Evolutionary conservation across 192 early-diverging fungal species (phyloP), one percentile per base, ranked within the genome.

Genomic region (Podila verticillata): DNA sequence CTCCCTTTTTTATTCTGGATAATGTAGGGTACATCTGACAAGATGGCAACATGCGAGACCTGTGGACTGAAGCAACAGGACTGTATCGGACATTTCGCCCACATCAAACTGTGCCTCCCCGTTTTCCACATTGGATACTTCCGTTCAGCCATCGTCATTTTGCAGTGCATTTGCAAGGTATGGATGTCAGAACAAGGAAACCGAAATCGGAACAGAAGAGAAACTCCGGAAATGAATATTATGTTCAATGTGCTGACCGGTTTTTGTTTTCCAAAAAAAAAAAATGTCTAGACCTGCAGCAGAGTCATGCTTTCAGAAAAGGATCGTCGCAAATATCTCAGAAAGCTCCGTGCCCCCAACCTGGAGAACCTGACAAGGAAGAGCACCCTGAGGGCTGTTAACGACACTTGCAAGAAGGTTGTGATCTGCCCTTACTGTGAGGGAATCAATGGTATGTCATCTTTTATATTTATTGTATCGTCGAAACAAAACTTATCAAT

Each of bases 61-160:
- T 99, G 98, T 74, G 92, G 92, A 24, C 88, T 93, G 75, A 87
- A 87, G 65, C 86, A 95, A 74, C 85, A 93, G 74, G 94, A 97
- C 58, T 99, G 98, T 83, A 91, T 96, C 26, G 98, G 98, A 35
- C 98, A 99, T 87, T 99, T 92, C 87, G 98, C 97, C 20, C 93
- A 95, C 70, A 88, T 99, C 34, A 92, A 95, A 58, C 88, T 99
- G 10, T 93, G 92, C 48, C 84, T 99, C 57, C 98, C 98, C 7
- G 95, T 99, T 24, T 99, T 99, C 78, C 98, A 99, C 57, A 96
- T 96, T 87, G 98, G 98, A 56, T 99, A 96, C 84, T 99, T 99
- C 80, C 93, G 94, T 72, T 87, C 91, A 48, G 93, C 93, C 61
- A 89, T 96, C 48, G 90, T 87, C 24, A 95, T 98, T 63, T 83